Conservation (phyloP, 768 basidiomycete genomes). For the Xerocomus brunneocitrinus region DNA sequence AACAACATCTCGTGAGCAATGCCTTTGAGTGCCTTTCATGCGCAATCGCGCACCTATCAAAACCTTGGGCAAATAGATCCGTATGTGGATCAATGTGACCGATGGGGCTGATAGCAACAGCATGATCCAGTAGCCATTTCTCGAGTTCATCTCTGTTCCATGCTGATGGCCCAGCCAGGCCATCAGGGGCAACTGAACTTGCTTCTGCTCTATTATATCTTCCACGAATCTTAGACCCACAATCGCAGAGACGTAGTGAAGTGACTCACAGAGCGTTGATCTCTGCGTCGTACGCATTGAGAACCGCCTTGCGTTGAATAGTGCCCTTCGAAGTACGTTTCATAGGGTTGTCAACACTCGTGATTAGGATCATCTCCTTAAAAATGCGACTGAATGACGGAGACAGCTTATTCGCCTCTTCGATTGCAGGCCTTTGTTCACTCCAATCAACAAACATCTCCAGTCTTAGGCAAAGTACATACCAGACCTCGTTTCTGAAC, state of each 20-base stretch:
- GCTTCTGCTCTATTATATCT: slow-evolving; percentile 8
- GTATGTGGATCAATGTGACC: slow-evolving; percentile 1
- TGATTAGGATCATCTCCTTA: slow-evolving; percentile 49
- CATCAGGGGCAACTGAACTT: neutral
- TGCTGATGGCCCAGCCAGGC: neutral
- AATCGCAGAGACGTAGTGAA: neutral
- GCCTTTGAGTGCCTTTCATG: neutral
- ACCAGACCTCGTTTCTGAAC: slow-evolving; percentile 33
- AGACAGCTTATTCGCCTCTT: slow-evolving; percentile 37
- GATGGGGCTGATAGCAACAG: neutral
- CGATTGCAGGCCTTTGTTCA: slow-evolving; percentile 32
- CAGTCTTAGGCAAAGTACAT: neutral
- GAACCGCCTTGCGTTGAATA: slow-evolving; percentile 10
- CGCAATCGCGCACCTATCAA: slow-evolving; percentile 31
- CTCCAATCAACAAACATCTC: neutral
- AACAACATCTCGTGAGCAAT: neutral
- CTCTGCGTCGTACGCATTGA: slow-evolving; percentile 24
- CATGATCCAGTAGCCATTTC: slow-evolving; percentile 14
- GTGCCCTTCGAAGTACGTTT: slow-evolving; percentile 33
- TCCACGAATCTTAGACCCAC: neutral
- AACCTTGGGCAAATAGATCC: slow-evolving; percentile 29
- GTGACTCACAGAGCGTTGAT: slow-evolving; percentile 21
- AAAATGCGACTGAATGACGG: slow-evolving; percentile 41
- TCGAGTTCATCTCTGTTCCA: slow-evolving; percentile 1
- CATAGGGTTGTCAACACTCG: slow-evolving; percentile 37